Evolutionary conservation across 1,284 basidiomycete genomes (phyloP), one percentile per base, ranked within the genome.

Genomic region (Xerocomus amazonicus): DNA sequence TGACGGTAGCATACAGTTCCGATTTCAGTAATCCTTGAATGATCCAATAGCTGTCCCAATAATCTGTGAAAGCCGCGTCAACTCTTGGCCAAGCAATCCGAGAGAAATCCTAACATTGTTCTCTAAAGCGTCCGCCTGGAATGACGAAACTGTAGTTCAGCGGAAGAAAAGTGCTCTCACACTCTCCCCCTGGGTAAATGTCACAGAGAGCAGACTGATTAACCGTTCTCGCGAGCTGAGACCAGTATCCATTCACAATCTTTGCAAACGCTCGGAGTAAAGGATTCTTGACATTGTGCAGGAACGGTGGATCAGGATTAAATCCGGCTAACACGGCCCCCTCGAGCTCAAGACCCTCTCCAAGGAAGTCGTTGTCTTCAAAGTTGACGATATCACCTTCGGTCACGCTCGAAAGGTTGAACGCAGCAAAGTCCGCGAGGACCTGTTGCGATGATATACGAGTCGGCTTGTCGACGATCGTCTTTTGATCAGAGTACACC

Each of bases 401-500:
- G 0, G 83, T 86, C 27, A 73, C 57, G 34, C 59, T 73, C 5
- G 67, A 65, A 43, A 63, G 67, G 55, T 60, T 72, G 58, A 90
- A 75, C 27, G 77, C 73, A 28, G 73, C 66, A 67, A 93, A 95
- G 51, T 87, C 87, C 0, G 78, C 69, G 36, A 92, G 71, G 7
- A 92, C 90, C 47, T 77, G 72, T 54, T 83, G 79, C 7, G 84
- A 66, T 0, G 77, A 69, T 56, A 81, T 79, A 59, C 72, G 76
- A 0, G 92, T 94, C 1, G 91, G 92, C 75, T 92, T 96, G 76
- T 97, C 93, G 13, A 90, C 87, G 65, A 97, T 89, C 0, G 89
- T 92, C 71, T 97, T 97, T 46, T 84, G 84, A 68, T 97, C 94
- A 0, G 75, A 61, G 66, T 81, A 97, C 31, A 91, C 71, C 27